phyloP scores from a whole-genome alignment of 139 green algal species.

The Zygnema cylindricum region DNA sequence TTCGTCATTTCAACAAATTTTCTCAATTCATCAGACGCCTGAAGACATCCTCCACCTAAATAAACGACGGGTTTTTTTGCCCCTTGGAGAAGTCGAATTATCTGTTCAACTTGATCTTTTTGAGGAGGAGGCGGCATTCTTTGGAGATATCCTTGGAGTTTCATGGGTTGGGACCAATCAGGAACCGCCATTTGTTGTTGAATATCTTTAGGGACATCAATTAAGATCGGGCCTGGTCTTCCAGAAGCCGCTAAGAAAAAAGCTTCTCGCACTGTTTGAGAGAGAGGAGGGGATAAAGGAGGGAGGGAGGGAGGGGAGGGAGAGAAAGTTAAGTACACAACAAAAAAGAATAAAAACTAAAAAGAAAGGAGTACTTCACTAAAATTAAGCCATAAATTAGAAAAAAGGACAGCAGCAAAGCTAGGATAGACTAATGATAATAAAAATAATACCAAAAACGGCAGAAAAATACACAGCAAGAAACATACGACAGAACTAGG shows the following conservation, averaged over 20 bases:
- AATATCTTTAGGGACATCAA: slow-evolving; percentile 98
- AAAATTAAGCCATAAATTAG: neutral
- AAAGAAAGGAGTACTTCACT: no score
- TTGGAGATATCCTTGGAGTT: slow-evolving; percentile 86
- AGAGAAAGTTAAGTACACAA: no score
- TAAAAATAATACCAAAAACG: no score
- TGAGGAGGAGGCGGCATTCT: slow-evolving; percentile 74
- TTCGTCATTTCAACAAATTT: slow-evolving; percentile 82
- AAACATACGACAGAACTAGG: no score
- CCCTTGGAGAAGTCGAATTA: slow-evolving; percentile 63
- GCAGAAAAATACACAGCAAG: no score
- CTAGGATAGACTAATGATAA: no score
- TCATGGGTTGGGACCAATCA: slow-evolving; percentile 86
- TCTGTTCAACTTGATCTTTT: slow-evolving; percentile 42
- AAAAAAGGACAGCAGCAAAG: no score
- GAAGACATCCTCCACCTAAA: slow-evolving; percentile 88
- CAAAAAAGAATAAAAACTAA: no score
- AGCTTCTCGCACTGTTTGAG: slow-evolving; percentile 85
- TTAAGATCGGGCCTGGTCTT: slow-evolving; percentile 90
- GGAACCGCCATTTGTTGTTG: slow-evolving; percentile 95
- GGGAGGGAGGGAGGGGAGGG: no score
- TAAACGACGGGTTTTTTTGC: slow-evolving; percentile 80
- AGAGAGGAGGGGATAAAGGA: neutral
- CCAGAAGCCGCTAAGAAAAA: slow-evolving; percentile 94
- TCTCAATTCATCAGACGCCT: slow-evolving; percentile 78